Base-by-base conservation (phyloP, 23 red algal genomes). In the Gracilaria vermiculophylla region DNA sequence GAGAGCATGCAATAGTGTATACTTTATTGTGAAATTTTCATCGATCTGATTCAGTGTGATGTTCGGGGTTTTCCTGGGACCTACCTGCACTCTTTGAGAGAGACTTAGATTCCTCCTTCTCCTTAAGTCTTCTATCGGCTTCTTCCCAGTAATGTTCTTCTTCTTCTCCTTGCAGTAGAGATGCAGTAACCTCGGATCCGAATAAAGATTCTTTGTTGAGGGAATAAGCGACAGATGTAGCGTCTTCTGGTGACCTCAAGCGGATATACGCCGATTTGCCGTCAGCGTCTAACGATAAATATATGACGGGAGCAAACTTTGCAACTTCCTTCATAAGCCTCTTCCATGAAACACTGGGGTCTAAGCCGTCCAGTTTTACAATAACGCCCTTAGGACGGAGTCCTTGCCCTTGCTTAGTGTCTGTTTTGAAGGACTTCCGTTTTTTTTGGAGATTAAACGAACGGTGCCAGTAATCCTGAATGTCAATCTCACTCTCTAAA, bases 391-490 rank as follows among this genome's bases (percentile, higher is more conserved):
- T 40, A 3, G 84, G 84, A 45, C 43, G 41, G 17, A 29, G 13
- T 33, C 15, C 35, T 2, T 34, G 27, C 5, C 55, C 25, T 44
- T 56, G 28, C 15, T 48, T 60, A 15, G 28, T 50, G 5, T 41
- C 69, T 34, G n/a, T 50, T 34, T 58, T 48, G 33, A 51, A n/a
- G 17, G 69, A 57, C 36, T 67, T 76, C 13, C 69, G 48, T 29
- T 19, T 57, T 24, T 57, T 31, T 14, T 56, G 50, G 21, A 76
- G 71, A 48, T 52, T 54, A 2, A 57, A 56, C 12, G 84, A 67
- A 12, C 62, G 20, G 23, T 47, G 10, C 84, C 84, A 88, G 31
- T 88, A 88, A 20, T 76, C 51, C 35, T 74, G 45, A n/a, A 88
- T 36, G 15, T 88, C 84, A 24, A 52, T 45, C 20, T 88, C 66